A percentile compares a stretch with the other conserved stretches of the same genome.
Evolutionary conservation across 1,284 basidiomycete genomes (phyloP).

Genomic region (Volvariella surrecta): DNA sequence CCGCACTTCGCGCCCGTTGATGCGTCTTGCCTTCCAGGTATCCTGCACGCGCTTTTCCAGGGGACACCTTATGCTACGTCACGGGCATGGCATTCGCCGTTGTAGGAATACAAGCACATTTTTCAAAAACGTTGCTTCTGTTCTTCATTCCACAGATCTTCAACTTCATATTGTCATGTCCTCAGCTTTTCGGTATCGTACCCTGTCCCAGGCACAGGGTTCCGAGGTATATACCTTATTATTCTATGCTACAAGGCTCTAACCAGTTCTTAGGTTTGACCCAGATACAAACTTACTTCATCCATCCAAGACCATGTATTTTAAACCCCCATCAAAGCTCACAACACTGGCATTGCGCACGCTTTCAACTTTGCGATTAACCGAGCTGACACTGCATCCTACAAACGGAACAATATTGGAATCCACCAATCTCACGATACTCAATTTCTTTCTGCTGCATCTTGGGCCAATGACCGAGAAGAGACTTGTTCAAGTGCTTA

Average conservation of each 20-base stretch:
- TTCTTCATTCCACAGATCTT: constrained; percentile 98
- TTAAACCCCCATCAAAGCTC: constrained; percentile 43
- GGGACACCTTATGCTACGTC: constrained; percentile 97
- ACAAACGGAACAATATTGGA: constrained; percentile 50
- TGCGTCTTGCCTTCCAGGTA: constrained; percentile 64
- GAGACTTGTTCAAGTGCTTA: constrained; percentile 63
- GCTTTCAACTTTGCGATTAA: constrained; percentile 55
- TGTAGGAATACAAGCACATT: constrained; percentile 94
- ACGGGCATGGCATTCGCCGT: constrained; percentile 97
- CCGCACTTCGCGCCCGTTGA: neutral
- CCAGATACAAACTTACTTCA: constrained; percentile 61
- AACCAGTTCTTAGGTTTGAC: constrained; percentile 52
- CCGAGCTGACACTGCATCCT: constrained; percentile 54
- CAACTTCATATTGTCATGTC: constrained; percentile 93
- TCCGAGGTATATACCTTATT: constrained; percentile 53
- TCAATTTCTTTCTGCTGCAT: constrained; percentile 75
- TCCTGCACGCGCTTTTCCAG: constrained; percentile 90
- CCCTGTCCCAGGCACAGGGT: constrained; percentile 92
- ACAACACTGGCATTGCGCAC: constrained; percentile 47
- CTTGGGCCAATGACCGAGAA: constrained; percentile 81
- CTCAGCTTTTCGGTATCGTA: constrained; percentile 91
- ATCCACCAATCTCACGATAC: constrained; percentile 80
- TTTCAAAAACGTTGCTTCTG: constrained; percentile 91
- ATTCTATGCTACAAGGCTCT: neutral
- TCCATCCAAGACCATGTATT: constrained; percentile 64